Conservation (phyloP, 768 basidiomycete genomes). For the Suillus subluteus region DNA sequence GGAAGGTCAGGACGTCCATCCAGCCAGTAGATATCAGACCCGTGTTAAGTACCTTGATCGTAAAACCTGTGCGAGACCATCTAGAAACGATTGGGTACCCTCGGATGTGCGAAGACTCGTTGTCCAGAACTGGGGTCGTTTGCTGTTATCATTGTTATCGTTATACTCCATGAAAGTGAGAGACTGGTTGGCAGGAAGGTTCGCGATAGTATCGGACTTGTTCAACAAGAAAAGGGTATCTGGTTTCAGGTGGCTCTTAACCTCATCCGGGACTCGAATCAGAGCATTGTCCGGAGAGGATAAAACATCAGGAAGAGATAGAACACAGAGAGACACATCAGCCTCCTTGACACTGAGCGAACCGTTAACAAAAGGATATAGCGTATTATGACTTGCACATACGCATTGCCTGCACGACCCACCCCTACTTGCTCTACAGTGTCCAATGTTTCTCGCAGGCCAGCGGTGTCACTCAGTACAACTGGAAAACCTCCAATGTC, state of each 20-base stretch:
- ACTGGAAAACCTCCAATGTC: conserved; percentile 90
- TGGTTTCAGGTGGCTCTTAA: conserved; percentile 52
- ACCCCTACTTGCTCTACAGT: conserved; percentile 83
- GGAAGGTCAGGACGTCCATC: not conserved
- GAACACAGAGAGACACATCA: conserved; percentile 78
- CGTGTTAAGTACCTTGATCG: conserved; percentile 46
- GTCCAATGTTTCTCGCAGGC: conserved; percentile 63
- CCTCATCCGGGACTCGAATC: conserved; percentile 45
- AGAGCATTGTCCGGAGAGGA: conserved; percentile 9
- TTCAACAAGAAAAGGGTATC: conserved; percentile 77
- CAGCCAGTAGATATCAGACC: not conserved
- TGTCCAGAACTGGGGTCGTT: conserved; percentile 47
- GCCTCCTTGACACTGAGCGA: conserved; percentile 60
- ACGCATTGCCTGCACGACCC: conserved; percentile 72
- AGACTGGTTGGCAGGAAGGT: conserved; percentile 3
- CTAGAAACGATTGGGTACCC: conserved; percentile 62
- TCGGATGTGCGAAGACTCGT: conserved; percentile 63
- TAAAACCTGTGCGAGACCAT: conserved; percentile 56
- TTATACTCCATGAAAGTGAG: not conserved
- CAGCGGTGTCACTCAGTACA: conserved; percentile 84
- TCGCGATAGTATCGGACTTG: conserved; percentile 64
- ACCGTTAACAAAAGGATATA: not conserved
- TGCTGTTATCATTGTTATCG: too few relatives aligned
- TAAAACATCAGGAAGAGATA: conserved; percentile 62
- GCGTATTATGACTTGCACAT: conserved; percentile 30